A percentile compares a stretch with the other conserved stretches of the same genome.
phyloP scores from a whole-genome alignment of 2,329 filamentous ascomycete species.

The Bertia moriformis region DNA sequence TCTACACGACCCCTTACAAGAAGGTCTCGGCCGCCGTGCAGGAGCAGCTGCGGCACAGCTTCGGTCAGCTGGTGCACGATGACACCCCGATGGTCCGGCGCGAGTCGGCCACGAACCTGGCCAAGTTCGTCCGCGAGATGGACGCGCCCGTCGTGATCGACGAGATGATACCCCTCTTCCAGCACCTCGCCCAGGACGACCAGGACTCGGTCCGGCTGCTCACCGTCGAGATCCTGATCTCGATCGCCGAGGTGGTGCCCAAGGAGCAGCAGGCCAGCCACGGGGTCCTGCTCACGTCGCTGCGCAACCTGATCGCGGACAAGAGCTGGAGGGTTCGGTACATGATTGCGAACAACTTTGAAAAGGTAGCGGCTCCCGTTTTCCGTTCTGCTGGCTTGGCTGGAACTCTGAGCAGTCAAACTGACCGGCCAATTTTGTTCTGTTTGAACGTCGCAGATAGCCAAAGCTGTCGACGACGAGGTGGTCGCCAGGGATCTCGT shows the following conservation, averaged over 20 bases:
- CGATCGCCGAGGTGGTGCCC: conserved; percentile 89
- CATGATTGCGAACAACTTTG: conserved; percentile 97
- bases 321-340: conserved; percentile 99
- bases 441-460: too few species aligned
- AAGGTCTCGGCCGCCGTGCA: conserved; percentile 80
- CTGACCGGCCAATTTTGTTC: too few species aligned
- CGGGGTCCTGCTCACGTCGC: conserved; percentile 75
- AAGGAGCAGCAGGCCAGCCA: conserved; percentile 97
- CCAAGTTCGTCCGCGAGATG: conserved; percentile 97
- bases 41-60: conserved; percentile 81
- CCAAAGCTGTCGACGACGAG: conserved; percentile 95
- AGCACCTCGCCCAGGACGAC: conserved; percentile 89
- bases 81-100: conserved; percentile 98
- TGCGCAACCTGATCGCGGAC: conserved; percentile 90
- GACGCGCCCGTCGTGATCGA: conserved; percentile 79
- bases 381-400: conserved; percentile 3
- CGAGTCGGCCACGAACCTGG: conserved; percentile 88
- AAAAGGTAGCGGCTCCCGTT: conserved; percentile 51
- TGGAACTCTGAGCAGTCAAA: background rate
- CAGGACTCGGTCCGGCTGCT: conserved; percentile 93
- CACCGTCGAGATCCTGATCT: conserved; percentile 90
- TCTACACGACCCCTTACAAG: conserved; percentile 85
- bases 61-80: conserved; percentile 85
- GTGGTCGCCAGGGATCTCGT: conserved; percentile 87
- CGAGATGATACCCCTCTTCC: conserved; percentile 97